Evolutionary conservation across 176 grass and related monocot species (phyloP).

Genomic region (Miscanthus lutarioriparius): DNA sequence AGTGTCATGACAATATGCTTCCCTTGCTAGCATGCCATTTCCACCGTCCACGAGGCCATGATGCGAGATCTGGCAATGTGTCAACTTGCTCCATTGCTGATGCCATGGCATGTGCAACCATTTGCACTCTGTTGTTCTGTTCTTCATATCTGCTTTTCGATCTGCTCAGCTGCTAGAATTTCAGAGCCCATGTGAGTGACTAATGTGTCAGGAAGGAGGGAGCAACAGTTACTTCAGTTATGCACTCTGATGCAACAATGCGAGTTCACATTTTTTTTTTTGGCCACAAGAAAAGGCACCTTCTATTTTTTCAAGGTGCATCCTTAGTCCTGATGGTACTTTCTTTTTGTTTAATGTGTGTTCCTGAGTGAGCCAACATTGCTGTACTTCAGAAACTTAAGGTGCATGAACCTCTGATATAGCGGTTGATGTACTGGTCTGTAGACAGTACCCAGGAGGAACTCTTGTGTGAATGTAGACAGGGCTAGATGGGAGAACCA

Average conservation of each 20-base stretch:
- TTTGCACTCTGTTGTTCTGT: not conserved
- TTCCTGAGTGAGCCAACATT: conserved; percentile 22
- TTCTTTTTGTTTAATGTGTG: conserved; percentile 25
- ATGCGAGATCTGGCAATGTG: conserved; percentile 18
- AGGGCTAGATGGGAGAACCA: not conserved
- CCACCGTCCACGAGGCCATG: not conserved
- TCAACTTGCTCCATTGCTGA: conserved; percentile 22
- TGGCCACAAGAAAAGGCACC: not conserved
- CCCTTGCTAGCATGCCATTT: not conserved
- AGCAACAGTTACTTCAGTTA: too few relatives aligned
- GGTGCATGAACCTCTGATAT: conserved; percentile 16
- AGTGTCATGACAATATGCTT: not conserved
- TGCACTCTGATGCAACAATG: too few relatives aligned
- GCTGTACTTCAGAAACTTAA: conserved; percentile 12
- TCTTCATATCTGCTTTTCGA: not conserved
- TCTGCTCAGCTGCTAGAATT: conserved; percentile 24
- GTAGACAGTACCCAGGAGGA: not conserved
- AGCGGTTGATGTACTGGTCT: conserved; percentile 15
- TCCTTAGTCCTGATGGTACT: conserved; percentile 13
- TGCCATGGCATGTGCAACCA: conserved; percentile 32
- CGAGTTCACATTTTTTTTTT: too few relatives aligned
- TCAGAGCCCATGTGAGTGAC: too few relatives aligned
- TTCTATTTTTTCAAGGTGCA: conserved; percentile 30
- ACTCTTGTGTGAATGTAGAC: not conserved
- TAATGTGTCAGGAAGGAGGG: too few relatives aligned